These are phyloP conservation scores for Nigrospora sphaerica DNA, from an alignment of 2,329 filamentous ascomycete genomes.

Conservation along the genomic window DNA sequence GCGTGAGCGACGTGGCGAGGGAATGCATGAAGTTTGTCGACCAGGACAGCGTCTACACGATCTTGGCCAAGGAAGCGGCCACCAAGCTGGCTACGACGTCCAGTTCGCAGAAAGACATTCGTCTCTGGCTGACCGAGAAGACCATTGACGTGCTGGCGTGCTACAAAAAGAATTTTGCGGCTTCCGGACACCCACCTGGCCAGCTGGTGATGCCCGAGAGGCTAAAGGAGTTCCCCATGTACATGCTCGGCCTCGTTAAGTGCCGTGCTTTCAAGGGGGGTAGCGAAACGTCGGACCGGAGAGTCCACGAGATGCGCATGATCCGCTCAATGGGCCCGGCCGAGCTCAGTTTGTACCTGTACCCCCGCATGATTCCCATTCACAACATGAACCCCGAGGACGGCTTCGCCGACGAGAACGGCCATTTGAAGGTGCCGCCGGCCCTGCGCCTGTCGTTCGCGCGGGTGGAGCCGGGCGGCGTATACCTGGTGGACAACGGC, in stretches of 20 bases:
- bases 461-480: constrained; percentile 84
- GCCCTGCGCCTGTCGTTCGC: constrained; percentile 77
- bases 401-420: constrained; percentile 83
- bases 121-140: constrained; percentile 78
- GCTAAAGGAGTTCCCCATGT: constrained; percentile 95
- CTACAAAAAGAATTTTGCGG: constrained; percentile 87
- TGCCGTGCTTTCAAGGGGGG: constrained; percentile 90
- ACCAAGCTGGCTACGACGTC: constrained; percentile 69
- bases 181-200: constrained; percentile 75
- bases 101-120: constrained; percentile 75
- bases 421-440: constrained; percentile 78
- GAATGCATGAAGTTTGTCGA: constrained; percentile 91
- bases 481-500: constrained; percentile 91
- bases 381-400: constrained; percentile 85
- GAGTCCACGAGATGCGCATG: constrained; percentile 87
- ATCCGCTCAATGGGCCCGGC: constrained; percentile 79
- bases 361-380: constrained; percentile 85
- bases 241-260: constrained; percentile 84
- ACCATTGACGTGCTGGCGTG: constrained; percentile 86
- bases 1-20: constrained; percentile 76
- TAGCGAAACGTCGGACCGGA: constrained; percentile 80
- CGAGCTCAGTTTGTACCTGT: constrained; percentile 87
- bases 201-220: constrained; percentile 94
- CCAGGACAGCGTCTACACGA: constrained; percentile 82
- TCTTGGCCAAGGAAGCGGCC: constrained; percentile 90